A percentile compares a stretch with the other conserved stretches of the same genome.
Conservation (phyloP, 495 filamentous ascomycete species). For the Daldinia caldariorum region DNA sequence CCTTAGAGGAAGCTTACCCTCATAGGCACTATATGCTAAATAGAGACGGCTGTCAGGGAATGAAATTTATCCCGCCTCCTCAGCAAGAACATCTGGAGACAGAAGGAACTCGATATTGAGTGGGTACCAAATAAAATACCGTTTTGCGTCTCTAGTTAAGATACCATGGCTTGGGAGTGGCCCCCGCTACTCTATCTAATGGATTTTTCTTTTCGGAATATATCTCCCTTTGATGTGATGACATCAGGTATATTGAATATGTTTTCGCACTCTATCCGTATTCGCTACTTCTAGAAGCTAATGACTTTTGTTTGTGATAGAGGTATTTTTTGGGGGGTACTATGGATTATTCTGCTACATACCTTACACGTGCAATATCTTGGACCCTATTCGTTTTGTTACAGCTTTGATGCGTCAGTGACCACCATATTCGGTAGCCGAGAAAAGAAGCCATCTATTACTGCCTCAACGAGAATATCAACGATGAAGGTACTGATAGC, state of each 20-base stretch:
- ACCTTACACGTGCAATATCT: not conserved
- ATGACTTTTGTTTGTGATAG: not conserved
- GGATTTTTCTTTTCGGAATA: not conserved
- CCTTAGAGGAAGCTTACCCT: not conserved
- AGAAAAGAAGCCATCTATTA: not conserved
- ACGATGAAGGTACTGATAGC: too few relatives aligned
- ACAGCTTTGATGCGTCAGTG: not conserved
- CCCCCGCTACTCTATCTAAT: not conserved
- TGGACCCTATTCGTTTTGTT: not conserved
- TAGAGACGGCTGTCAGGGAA: not conserved
- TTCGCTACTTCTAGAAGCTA: not conserved
- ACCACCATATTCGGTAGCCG: not conserved
- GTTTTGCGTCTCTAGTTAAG: too few relatives aligned
- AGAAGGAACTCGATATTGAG: not conserved
- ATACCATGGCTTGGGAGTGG: too few relatives aligned
- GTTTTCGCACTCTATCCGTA: not conserved
- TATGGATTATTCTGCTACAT: not conserved
- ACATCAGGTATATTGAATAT: not conserved
- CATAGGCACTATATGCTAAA: not conserved
- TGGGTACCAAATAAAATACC: not conserved
- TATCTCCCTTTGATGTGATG: not conserved
- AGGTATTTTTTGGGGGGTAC: not conserved
- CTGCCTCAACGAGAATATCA: too few relatives aligned
- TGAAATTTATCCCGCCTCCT: not conserved
- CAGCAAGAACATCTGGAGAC: not conserved